Conservation (phyloP, 140 eudicot genomes). For the Senecio squalidus region DNA sequence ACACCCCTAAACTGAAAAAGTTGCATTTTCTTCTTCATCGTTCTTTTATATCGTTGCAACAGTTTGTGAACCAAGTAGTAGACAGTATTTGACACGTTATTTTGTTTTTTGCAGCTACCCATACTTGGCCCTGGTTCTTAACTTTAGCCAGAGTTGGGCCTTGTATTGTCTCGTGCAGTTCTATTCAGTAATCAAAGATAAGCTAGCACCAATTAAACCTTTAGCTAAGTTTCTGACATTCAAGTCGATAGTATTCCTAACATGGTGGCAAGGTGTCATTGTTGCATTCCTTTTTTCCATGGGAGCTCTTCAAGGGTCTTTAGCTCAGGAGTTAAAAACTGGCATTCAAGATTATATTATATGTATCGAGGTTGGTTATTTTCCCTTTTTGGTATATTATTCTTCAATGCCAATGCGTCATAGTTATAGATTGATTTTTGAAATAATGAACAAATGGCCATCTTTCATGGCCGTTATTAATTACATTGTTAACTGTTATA, state of each 20-base stretch:
- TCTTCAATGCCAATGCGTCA: neutral
- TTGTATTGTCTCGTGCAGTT: constrained; percentile 94
- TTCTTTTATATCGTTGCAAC: neutral
- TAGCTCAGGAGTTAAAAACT: constrained; percentile 74
- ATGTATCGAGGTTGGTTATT: constrained; percentile 71
- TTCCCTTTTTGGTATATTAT: too few species aligned
- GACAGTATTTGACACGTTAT: constrained; percentile 9
- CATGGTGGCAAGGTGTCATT: constrained; percentile 98
- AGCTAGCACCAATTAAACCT: constrained; percentile 87
- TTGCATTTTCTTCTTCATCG: neutral
- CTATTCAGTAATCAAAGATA: constrained; percentile 78
- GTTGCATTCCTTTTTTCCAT: constrained; percentile 82
- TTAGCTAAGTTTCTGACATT: constrained; percentile 87
- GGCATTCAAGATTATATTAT: constrained; percentile 89
- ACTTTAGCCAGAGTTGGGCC: constrained; percentile 96
- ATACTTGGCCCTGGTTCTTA: constrained; percentile 79
- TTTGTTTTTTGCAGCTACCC: constrained; percentile 69
- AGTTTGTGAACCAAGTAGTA: constrained; percentile 3
- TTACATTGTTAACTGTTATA: too few species aligned
- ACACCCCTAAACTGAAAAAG: neutral
- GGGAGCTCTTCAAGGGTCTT: constrained; percentile 75
- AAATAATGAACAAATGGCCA: too few species aligned
- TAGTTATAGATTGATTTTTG: too few species aligned
- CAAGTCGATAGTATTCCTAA: constrained; percentile 86
- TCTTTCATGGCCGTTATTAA: too few species aligned